Evolutionary conservation across 2,329 filamentous ascomycete genomes (phyloP), one percentile per base, ranked within the genome.

Genomic region (Aspergillus viridinutans): DNA sequence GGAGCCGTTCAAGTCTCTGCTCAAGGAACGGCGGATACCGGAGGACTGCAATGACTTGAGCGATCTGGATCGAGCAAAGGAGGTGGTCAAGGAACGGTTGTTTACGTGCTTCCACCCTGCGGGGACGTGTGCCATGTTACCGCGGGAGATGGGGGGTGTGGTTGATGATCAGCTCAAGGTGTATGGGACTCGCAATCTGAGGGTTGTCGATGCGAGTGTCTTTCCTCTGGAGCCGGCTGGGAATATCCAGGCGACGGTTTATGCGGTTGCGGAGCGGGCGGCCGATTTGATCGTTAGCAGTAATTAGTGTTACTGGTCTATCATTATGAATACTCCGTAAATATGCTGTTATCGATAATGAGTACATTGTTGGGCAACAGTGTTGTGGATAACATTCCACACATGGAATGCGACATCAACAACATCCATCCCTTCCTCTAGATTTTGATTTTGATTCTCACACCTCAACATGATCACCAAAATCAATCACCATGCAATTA

Each of bases 181-280:
- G 17, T 64, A 72, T 48, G 72, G 72, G 6, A 65, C 70, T 1
- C 51, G 59, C 2, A 68, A 68, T 25, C 53, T 74, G 51, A 62
- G 73, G 3, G 67, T 75, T 4, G 69, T 72, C 9, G 73, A 74
- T 52, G 71, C 72, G 2, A 72, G 69, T 59, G 61, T 72, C 14
- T 67, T 74, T 29, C 72, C 72, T 1, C 61, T 75, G 26, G 60
- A 74, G 40, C 69, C 71, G 6, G 63, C 67, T 14, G 72, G 70
- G 2, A 73, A 76, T 64, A 70, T 75, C 17, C 69, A 73, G 60
- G 64, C 69, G 8, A 69, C 69, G 7, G 60, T 74, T n/a, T 78
- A 73, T 68, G 68, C 69, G 3, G 62, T 72, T 23, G 71, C 68
- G 0, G 70, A 73, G 58, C 67, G 67, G 49, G 69, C 66, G 2